These are phyloP conservation scores for Limonium bicolor DNA, from an alignment of 148 eudicot species.

Conservation along the genomic window DNA sequence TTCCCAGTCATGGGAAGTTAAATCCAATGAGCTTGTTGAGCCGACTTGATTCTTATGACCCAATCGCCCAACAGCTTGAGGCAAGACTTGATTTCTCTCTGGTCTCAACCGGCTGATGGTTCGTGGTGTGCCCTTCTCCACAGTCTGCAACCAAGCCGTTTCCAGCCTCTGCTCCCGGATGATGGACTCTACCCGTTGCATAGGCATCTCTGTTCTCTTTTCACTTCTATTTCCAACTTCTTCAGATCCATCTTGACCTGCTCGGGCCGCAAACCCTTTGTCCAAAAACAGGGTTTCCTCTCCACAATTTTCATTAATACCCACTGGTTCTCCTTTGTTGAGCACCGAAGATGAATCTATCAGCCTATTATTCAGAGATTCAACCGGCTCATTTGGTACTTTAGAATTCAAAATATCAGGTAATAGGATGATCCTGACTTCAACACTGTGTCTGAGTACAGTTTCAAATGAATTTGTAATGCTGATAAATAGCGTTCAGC, in stretches of 20 bases:
- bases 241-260: slow-evolving; percentile 3
- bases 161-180: slow-evolving; percentile 87
- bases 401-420: slow-evolving; percentile 26
- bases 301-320: slow-evolving; percentile 5
- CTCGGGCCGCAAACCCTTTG: slow-evolving; percentile 16
- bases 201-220: slow-evolving; percentile 37
- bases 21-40: slow-evolving; percentile 15
- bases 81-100: slow-evolving; percentile 80
- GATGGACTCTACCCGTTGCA: slow-evolving; percentile 78
- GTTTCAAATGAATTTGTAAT: slow-evolving; percentile 82
- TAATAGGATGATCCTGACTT: slow-evolving; percentile 54
- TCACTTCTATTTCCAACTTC: slow-evolving; percentile 15
- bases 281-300: slow-evolving; percentile 15
- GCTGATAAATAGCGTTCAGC: slow-evolving; percentile 89
- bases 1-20: slow-evolving; percentile 51
- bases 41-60: slow-evolving; percentile 26
- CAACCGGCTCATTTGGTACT: slow-evolving; percentile 8
- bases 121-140: slow-evolving; percentile 78
- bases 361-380: slow-evolving; percentile 9
- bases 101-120: slow-evolving; percentile 46
- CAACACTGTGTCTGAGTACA: slow-evolving; percentile 53
- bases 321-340: slow-evolving; percentile 11
- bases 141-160: slow-evolving; percentile 94
- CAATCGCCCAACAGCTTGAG: slow-evolving; percentile 48
- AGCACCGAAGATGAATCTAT: slow-evolving; percentile 7